Conservation (phyloP, 257 asterid species). For the Solanum raphanifolium region DNA sequence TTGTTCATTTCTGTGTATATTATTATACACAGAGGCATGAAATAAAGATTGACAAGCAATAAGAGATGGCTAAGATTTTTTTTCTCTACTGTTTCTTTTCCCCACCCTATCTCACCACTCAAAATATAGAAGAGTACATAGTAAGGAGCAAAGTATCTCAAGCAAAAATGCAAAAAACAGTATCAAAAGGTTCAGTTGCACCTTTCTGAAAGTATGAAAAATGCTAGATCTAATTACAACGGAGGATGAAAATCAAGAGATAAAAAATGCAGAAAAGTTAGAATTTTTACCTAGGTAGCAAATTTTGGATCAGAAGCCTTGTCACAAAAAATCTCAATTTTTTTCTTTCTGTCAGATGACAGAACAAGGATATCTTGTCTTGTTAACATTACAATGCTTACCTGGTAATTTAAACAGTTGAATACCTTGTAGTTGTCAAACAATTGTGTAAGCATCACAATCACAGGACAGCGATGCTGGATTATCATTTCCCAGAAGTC, state of each 20-base stretch:
- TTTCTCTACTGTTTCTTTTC: background rate
- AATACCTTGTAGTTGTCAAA: conserved; percentile 60
- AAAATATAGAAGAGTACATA: background rate
- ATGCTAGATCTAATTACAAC: background rate
- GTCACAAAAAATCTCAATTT: background rate
- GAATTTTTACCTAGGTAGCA: background rate
- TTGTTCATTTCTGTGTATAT: background rate
- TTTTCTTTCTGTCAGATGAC: background rate
- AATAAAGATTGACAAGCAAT: background rate
- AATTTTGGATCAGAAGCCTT: background rate
- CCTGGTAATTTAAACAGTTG: conserved; percentile 1
- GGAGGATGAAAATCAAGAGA: background rate
- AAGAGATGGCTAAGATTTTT: background rate
- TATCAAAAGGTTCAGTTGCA: background rate
- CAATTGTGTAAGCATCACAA: conserved; percentile 82
- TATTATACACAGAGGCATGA: background rate
- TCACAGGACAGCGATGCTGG: conserved; percentile 71
- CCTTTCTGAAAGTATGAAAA: background rate
- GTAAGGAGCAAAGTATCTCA: background rate
- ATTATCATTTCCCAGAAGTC: conserved; percentile 97
- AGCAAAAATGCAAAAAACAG: background rate
- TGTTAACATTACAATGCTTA: background rate
- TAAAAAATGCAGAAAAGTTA: background rate
- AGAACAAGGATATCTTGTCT: background rate
- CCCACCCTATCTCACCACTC: background rate